Base-by-base conservation (phyloP, 2,329 filamentous ascomycete species). In the Xenoacremonium recifei region DNA sequence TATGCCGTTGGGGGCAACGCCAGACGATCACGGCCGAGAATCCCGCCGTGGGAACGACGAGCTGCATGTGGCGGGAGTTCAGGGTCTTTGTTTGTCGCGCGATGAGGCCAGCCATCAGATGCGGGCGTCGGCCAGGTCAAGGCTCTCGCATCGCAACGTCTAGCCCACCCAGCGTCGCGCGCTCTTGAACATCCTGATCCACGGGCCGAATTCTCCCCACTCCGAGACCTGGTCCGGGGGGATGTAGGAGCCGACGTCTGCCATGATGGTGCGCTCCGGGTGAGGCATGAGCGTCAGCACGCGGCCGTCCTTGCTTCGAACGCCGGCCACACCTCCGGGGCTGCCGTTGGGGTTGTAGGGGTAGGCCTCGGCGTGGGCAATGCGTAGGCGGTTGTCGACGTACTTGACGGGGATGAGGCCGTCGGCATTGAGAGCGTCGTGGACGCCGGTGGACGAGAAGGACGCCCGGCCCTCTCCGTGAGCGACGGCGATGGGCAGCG, bases 271-370 rank as follows among this genome's bases (percentile, higher is more conserved):
- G n/a, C 90, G 80, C 71, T 96, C 90, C 1, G 90, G 90, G 65
- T 96, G 90, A 47, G 91, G 91, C 90, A 96, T 96, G 70, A 96
- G 80, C 6, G 89, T 89, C 53, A 96, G 66, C 1, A 95, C 87
- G 43, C 88, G 78, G 11, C 90, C 90, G 60, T 95, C 85, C 32
- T 72, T 77, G 56, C 80, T 90, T 13, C 35, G 35, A 19, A 95
- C 85, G 61, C 84, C 89, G 1, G 90, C 87, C 50, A 96, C 86
- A 60, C 88, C 90, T 48, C 78, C 75, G 1, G 88, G 87, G 60
- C 85, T 89, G 39, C 90, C 90, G 68, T 95, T 96, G 38, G 75
- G 81, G 70, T 97, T 97, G 69, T 76, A 87, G 1, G 93, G 93
- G 61, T 97, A 99, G 53, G 73, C 73, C 66, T 90, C 87, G 1